Conservation (phyloP, 129 eudicot species). For the Daucus carota region DH1_v3.0 NC_030381.2:43446001-43446500, state of each 20-base stretch:
- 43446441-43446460: slow-evolving; percentile 37
- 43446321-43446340: slow-evolving; percentile 14
- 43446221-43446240: slow-evolving; percentile 39
- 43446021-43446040: slow-evolving; percentile 6
- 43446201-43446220: slow-evolving; percentile 8
- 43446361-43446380: slow-evolving; percentile 34
- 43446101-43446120: not conserved
- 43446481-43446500: slow-evolving; percentile 56
- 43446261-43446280: slow-evolving; percentile 34
- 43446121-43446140: not conserved
- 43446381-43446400: slow-evolving; percentile 40
- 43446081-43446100: not conserved
- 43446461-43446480: slow-evolving; percentile 63
- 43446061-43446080: not conserved
- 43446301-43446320: slow-evolving; percentile 30
- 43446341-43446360: slow-evolving; percentile 16
- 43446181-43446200: not conserved
- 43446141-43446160: not conserved
- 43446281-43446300: slow-evolving; percentile 39
- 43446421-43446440: slow-evolving; percentile 51
- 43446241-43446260: slow-evolving; percentile 32
- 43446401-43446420: slow-evolving; percentile 33
- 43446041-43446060: not conserved
- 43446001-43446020: not conserved
- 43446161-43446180: not conserved